Percentiles rank a stretch among this genome's conserved stretches.
These are phyloP conservation scores for Gossypium raimondii DNA, from an alignment of 345 rosid genomes.

Conservation along the genomic window DNA sequence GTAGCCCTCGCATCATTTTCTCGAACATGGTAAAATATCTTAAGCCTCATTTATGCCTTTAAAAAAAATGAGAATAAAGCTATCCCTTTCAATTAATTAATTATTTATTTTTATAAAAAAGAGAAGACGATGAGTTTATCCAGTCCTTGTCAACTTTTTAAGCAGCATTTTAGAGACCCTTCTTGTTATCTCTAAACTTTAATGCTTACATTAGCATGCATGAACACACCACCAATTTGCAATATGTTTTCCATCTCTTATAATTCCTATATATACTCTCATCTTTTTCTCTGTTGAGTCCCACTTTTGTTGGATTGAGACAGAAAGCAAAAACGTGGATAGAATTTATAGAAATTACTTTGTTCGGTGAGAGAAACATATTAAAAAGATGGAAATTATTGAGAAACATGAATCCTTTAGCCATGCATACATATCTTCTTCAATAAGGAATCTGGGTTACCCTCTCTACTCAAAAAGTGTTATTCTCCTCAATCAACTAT, in stretches of 20 bases:
- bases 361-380: slow-evolving; percentile 12
- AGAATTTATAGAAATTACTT: slow-evolving; percentile 18
- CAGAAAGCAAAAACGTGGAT: slow-evolving; percentile 22
- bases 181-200: too few species aligned
- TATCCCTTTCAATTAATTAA: background rate
- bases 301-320: slow-evolving; percentile 27
- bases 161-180: too few species aligned
- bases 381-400: too few species aligned
- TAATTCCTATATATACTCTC: background rate
- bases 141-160: slow-evolving; percentile 19
- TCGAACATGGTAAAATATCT: background rate
- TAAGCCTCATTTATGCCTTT: too few species aligned
- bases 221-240: slow-evolving; percentile 10
- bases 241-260: slow-evolving; percentile 23
- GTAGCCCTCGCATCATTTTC: background rate
- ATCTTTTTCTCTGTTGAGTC: slow-evolving; percentile 12
- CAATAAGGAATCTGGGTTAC: slow-evolving; percentile 21
- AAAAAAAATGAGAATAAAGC: background rate
- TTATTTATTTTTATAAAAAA: too few species aligned
- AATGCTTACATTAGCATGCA: background rate
- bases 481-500: too few species aligned
- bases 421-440: slow-evolving; percentile 17
- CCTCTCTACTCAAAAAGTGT: slow-evolving; percentile 18
- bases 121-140: slow-evolving; percentile 4
- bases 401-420: background rate